These are phyloP conservation scores for Porodaedalea pini DNA, from an alignment of 1,284 basidiomycete genomes.

Conservation along the genomic window DNA sequence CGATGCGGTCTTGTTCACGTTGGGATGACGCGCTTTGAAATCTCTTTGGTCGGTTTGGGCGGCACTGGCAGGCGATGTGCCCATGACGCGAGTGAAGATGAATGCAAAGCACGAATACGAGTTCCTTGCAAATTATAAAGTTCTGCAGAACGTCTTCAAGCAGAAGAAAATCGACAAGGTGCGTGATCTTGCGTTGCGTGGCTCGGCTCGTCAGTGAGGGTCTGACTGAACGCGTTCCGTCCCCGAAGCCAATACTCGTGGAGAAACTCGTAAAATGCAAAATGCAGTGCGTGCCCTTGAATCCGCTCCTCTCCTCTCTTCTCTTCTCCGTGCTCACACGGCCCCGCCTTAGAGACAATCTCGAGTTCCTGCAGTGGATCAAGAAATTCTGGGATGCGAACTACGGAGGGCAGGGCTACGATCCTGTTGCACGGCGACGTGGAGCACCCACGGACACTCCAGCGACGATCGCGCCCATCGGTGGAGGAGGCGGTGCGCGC, in stretches of 20 bases:
- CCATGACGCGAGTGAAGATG: constrained; percentile 88
- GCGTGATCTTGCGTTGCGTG: constrained; percentile 29
- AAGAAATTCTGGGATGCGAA: constrained; percentile 95
- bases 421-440: constrained; percentile 77
- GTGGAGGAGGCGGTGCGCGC: constrained; percentile 16
- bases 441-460: constrained; percentile 73
- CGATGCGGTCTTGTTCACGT: background rate
- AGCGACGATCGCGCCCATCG: constrained; percentile 71
- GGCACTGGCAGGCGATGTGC: constrained; percentile 63
- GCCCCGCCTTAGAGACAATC: constrained; percentile 71
- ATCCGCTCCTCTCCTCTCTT: background rate
- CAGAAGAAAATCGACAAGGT: constrained; percentile 92
- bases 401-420: constrained; percentile 86
- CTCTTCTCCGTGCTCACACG: background rate
- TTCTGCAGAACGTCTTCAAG: constrained; percentile 89
- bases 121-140: constrained; percentile 92
- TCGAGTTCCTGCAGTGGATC: constrained; percentile 98
- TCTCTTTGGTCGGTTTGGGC: background rate
- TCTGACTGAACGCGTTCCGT: too few relatives aligned
- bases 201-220: too few relatives aligned
- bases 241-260: constrained; percentile 95
- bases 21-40: background rate
- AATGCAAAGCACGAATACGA: constrained; percentile 95
- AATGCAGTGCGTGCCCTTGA: constrained; percentile 78
- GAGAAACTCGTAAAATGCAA: constrained; percentile 96